phyloP scores from a whole-genome alignment of 1,139 yeast species.

The Nakaseomyces kungkrabaensis region DNA sequence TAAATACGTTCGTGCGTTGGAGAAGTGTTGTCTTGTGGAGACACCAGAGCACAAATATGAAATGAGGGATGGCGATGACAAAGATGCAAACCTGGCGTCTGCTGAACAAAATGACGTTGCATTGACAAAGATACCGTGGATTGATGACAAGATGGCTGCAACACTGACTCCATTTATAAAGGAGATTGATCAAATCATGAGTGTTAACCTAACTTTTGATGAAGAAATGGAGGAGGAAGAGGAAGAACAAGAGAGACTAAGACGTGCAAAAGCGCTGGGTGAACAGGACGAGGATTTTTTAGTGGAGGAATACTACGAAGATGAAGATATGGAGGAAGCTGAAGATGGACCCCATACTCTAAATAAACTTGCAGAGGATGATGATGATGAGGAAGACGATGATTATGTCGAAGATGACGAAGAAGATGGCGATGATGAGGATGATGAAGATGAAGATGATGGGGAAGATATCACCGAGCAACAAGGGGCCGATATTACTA shows the following conservation, averaged over 20 bases:
- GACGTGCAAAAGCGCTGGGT: slow-evolving; percentile 4
- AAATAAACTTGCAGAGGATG: slow-evolving; percentile 4
- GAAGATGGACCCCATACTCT: slow-evolving; percentile 4
- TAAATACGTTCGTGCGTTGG: slow-evolving; percentile 25
- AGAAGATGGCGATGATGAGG: slow-evolving; percentile 12
- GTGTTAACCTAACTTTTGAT: slow-evolving; percentile 24
- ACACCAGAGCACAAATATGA: slow-evolving; percentile 3
- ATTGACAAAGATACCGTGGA: slow-evolving; percentile 40
- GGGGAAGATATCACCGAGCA: slow-evolving; percentile 1
- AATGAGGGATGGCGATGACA: slow-evolving; percentile 1
- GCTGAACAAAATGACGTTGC: slow-evolving; percentile 25
- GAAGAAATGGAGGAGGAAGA: slow-evolving; percentile 23
- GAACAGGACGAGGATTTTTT: slow-evolving; percentile 12
- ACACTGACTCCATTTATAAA: slow-evolving; percentile 20
- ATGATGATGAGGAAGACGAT: slow-evolving; percentile 13
- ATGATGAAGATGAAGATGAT: slow-evolving; percentile 15
- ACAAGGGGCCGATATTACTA: slow-evolving; percentile 8
- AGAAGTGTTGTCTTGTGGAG: slow-evolving; percentile 21
- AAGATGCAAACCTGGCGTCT: slow-evolving; percentile 3
- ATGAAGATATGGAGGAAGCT: slow-evolving; percentile 10
- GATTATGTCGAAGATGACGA: slow-evolving; percentile 10
- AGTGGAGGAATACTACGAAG: slow-evolving; percentile 22
- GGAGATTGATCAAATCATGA: slow-evolving; percentile 28
- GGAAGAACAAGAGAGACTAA: slow-evolving; percentile 8
- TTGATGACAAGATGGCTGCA: slow-evolving; percentile 26